A percentile compares a stretch with the other conserved stretches of the same genome.
These are phyloP conservation scores for Aureobasidium sp. DNA, from an alignment of 2,329 filamentous ascomycete genomes.

Conservation along the genomic window DNA sequence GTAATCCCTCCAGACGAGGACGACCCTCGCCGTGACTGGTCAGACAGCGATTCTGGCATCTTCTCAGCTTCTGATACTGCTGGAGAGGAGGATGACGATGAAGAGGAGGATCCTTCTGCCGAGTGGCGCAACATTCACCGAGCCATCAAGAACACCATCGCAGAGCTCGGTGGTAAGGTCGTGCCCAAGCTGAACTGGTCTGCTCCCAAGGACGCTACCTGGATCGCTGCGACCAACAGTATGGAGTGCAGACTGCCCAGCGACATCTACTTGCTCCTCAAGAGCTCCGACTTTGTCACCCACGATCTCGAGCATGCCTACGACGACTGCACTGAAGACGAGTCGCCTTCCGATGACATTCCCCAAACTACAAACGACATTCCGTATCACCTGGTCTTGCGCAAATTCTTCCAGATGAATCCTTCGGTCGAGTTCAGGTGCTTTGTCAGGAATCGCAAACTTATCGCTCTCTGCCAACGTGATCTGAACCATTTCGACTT, in stretches of 20 bases:
- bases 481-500: conserved; percentile 90
- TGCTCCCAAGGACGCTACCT: conserved; percentile 88
- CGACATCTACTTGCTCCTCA: conserved; percentile 88
- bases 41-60: conserved; percentile 45
- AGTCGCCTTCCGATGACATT: conserved; percentile 18
- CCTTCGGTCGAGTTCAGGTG: conserved; percentile 90
- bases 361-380: conserved; percentile 38
- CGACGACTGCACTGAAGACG: conserved; percentile 54
- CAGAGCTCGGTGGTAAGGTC: conserved; percentile 74
- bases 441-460: conserved; percentile 74
- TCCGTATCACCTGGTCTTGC: conserved; percentile 71
- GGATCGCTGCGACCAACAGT: conserved; percentile 81
- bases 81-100: conserved; percentile 38
- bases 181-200: conserved; percentile 97
- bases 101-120: conserved; percentile 53
- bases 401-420: conserved; percentile 82
- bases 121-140: conserved; percentile 65
- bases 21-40: conserved; percentile 31
- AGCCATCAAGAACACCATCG: conserved; percentile 66
- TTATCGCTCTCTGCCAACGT: conserved; percentile 79
- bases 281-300: conserved; percentile 88
- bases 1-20: conserved; percentile 66
- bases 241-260: conserved; percentile 83
- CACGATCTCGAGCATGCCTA: conserved; percentile 93
- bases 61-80: conserved; percentile 37